A percentile compares a stretch with the other conserved stretches of the same genome.
phyloP scores from a whole-genome alignment of 2,329 filamentous ascomycete species.

The Waltergamsia citrina region DNA sequence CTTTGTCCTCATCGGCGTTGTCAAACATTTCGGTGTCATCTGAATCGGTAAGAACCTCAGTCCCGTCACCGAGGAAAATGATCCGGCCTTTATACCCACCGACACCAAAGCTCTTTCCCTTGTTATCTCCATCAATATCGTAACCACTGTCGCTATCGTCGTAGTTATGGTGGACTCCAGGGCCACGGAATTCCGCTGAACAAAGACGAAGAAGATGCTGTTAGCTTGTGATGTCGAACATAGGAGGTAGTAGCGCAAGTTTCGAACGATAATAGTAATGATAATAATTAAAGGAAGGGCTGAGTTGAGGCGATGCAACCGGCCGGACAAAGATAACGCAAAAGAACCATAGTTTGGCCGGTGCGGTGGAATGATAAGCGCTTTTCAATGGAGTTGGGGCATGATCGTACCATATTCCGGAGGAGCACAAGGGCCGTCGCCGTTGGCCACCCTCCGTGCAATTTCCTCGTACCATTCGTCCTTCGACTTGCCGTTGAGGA shows the following conservation, averaged over 20 bases:
- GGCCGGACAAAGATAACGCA: neutral
- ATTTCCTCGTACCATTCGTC: conserved; percentile 98
- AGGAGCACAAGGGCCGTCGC: conserved; percentile 95
- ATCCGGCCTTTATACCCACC: conserved; percentile 74
- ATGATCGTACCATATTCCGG: conserved; percentile 91
- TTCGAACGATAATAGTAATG: conserved; percentile 1
- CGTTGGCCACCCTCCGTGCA: conserved; percentile 85
- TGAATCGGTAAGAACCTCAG: conserved; percentile 80
- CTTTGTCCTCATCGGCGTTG: conserved; percentile 74
- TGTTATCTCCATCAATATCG: conserved; percentile 63
- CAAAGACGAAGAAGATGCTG: conserved; percentile 11
- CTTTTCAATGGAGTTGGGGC: neutral
- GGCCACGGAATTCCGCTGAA: conserved; percentile 75
- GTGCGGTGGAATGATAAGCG: neutral
- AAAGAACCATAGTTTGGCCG: neutral
- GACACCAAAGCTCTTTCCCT: conserved; percentile 51
- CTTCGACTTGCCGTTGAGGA: conserved; percentile 86
- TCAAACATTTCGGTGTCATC: conserved; percentile 93
- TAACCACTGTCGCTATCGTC: conserved; percentile 72
- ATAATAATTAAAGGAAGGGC: too few relatives aligned
- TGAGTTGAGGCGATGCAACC: neutral
- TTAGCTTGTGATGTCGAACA: conserved; percentile 13
- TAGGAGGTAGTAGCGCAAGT: neutral
- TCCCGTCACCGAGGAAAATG: conserved; percentile 92
- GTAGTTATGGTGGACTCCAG: conserved; percentile 72